phyloP scores from a whole-genome alignment of 2,329 filamentous ascomycete genomes.

The Beauveria scarabaeidicola region DNA sequence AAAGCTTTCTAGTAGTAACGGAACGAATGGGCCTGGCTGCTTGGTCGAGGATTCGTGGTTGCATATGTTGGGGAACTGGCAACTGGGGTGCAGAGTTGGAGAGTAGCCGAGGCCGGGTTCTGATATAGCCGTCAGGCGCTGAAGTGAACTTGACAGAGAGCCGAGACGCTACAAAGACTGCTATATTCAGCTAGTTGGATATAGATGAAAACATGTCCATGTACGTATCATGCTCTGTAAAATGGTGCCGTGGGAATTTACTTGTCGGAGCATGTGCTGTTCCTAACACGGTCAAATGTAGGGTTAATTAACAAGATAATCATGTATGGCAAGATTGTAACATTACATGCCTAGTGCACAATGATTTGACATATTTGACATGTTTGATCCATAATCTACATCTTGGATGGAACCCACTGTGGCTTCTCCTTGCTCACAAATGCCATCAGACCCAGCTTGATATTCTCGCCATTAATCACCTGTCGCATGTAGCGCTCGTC shows the following conservation, averaged over 20 bases:
- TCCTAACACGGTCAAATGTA: no score
- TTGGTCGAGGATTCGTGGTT: neutral
- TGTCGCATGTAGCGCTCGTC: conserved; percentile 31
- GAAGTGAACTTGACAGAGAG: neutral
- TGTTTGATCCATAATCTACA: conserved; percentile 21
- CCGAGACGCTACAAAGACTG: no score
- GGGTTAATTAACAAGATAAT: no score
- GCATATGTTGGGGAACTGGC: neutral
- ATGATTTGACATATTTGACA: no score
- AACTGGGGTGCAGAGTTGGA: neutral
- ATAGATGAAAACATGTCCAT: no score
- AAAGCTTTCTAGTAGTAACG: neutral
- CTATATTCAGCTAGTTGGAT: no score
- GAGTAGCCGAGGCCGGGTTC: neutral
- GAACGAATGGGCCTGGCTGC: neutral
- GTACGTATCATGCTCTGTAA: neutral
- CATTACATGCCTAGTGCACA: neutral
- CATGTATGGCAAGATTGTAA: neutral
- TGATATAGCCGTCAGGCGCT: neutral
- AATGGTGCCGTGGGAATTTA: neutral
- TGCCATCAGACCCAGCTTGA: conserved; percentile 39
- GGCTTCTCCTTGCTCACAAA: conserved; percentile 43
- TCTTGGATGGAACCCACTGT: conserved; percentile 39
- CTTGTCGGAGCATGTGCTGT: neutral
- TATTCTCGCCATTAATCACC: conserved; percentile 36